A percentile compares a stretch with the other conserved stretches of the same genome.
Evolutionary conservation across 2,329 filamentous ascomycete species (phyloP).

Genomic region (Ceratocystis harringtonii): DNA sequence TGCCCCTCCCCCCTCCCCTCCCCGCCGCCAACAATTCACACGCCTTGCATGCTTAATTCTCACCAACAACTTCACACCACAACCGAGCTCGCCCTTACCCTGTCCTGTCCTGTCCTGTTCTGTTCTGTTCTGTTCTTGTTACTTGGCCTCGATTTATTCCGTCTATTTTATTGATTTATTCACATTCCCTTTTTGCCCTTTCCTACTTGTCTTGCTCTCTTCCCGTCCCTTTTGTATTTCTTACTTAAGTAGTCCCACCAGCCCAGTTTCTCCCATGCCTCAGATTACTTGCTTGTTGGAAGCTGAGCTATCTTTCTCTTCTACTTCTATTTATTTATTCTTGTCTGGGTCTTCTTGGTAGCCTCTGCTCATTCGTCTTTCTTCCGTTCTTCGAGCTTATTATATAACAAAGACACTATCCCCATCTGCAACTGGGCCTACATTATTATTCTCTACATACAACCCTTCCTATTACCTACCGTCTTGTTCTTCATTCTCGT

Average conservation of each 20-base stretch:
- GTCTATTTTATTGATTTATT: constrained; percentile 11
- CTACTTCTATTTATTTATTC: not conserved
- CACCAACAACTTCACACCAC: not conserved
- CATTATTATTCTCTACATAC: not conserved
- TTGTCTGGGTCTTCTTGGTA: constrained; percentile 3
- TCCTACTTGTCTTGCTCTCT: not conserved
- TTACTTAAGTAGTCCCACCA: constrained; percentile 1
- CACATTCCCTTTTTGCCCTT: constrained; percentile 7
- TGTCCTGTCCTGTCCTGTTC: constrained; percentile 9
- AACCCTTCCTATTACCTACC: constrained; percentile 5
- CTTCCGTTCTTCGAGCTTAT: not conserved
- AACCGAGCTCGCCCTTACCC: constrained; percentile 9
- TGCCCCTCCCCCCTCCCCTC: not conserved
- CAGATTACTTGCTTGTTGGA: not conserved
- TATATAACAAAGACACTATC: not conserved
- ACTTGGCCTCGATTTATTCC: not conserved
- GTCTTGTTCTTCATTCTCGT: not conserved
- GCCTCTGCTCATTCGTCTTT: constrained; percentile 7
- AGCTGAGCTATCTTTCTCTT: constrained; percentile 9
- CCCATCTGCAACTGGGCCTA: constrained; percentile 13
- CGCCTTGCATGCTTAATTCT: not conserved
- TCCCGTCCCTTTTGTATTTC: constrained; percentile 2
- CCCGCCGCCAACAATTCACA: not conserved
- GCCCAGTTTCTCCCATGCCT: not conserved
- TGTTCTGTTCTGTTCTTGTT: constrained; percentile 3